phyloP scores from a whole-genome alignment of 305 asterid genomes.

The Fraxinus angustifolia region DNA sequence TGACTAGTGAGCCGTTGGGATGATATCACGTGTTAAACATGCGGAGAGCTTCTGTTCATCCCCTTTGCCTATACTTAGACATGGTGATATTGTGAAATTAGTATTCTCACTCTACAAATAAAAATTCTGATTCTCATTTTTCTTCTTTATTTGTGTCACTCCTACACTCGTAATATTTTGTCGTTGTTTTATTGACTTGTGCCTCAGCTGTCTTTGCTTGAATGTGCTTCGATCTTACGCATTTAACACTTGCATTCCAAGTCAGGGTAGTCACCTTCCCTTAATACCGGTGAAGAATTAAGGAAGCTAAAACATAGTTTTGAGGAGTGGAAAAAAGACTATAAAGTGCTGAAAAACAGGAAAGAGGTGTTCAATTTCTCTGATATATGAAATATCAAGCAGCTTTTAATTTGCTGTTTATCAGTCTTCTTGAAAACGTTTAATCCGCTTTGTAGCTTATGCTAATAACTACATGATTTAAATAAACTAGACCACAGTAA shows the following conservation, averaged over 20 bases:
- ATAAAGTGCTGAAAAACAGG: conserved; percentile 48
- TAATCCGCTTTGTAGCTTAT: not conserved
- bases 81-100: not conserved
- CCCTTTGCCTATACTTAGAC: not conserved
- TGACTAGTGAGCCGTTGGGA: not conserved
- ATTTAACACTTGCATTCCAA: conserved; percentile 10
- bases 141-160: not conserved
- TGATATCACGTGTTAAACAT: not conserved
- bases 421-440: not conserved
- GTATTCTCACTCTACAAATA: not conserved
- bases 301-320: conserved; percentile 56
- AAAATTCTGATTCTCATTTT: no score
- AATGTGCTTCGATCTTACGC: not conserved
- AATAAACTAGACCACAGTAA: not conserved
- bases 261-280: conserved; percentile 35
- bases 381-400: not conserved
- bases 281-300: conserved; percentile 46
- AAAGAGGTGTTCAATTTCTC: not conserved
- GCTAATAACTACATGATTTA: not conserved
- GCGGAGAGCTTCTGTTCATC: not conserved
- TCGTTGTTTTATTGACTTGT: not conserved
- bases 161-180: not conserved
- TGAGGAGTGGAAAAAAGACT: conserved; percentile 72
- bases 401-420: not conserved
- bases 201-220: not conserved